Evolutionary conservation across 2,329 filamentous ascomycete species (phyloP).

Genomic region (Leptographium wingfieldii): DNA sequence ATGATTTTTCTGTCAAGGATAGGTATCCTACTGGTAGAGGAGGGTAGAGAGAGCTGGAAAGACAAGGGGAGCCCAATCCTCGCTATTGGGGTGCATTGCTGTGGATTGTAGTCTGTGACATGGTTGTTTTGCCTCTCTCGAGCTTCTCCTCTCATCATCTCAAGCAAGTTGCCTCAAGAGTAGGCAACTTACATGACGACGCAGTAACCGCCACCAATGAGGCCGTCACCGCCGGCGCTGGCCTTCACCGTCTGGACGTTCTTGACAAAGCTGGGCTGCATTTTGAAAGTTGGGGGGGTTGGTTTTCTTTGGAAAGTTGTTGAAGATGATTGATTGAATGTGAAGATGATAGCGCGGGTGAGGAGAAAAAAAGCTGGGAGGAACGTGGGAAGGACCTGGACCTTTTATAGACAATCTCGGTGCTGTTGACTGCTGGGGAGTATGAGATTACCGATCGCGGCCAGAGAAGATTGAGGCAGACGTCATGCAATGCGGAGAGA

Average conservation of each 20-base stretch:
- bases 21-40: not conserved
- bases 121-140: not conserved
- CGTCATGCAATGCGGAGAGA: not conserved
- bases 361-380: not conserved
- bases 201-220: constrained; percentile 3
- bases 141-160: not conserved
- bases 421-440: not conserved
- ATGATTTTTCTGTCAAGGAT: not conserved
- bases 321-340: not conserved
- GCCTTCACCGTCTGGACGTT: not conserved
- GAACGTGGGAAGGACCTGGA: not conserved
- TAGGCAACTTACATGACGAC: constrained; percentile 3
- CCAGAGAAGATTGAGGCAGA: not conserved
- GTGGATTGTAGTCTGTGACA: not conserved
- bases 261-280: not conserved
- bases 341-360: not conserved
- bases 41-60: not conserved
- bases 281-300: constrained; percentile 1
- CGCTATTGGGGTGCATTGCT: not conserved
- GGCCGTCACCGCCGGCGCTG: not conserved
- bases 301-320: not conserved
- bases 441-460: not conserved
- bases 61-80: not conserved
- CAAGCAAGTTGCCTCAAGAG: not conserved
- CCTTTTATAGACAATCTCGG: constrained; percentile 1